Evolutionary conservation across 768 basidiomycete species (phyloP), one percentile per base, ranked within the genome.

Genomic region (Mycena epipterygia): DNA sequence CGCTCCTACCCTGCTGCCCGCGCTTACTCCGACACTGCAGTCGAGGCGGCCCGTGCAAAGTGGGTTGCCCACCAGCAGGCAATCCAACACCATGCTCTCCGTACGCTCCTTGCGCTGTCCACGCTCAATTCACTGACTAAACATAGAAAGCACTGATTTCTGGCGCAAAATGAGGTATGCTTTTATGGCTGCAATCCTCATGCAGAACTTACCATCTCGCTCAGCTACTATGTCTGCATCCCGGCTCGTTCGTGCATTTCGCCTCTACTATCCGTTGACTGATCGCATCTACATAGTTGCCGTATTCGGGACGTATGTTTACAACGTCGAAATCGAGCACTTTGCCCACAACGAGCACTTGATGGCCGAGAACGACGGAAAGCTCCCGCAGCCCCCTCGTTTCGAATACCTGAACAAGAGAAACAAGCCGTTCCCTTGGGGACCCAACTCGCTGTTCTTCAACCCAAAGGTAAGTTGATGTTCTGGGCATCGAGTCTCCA

Each of bases 141-240:
- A 68, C 67, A 41, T 75, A 96, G 95, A 90, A 68, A 92, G 94
- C 32, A 83, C 92, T 58, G 86, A 91, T 64, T 89, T 96, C 73
- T 96, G 95, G 95, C 90, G 93, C 77, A 95, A 91, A 84, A 93
- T 96, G 80, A 93, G 93, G 94, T 92, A 77, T 57, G 87, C 78
- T 30, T 42, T 27, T 16, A 2, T 59, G 32, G 53, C n/a, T 48
- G 14, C 52, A 59, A 55, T 67, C 32, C 48, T 33, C 42, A 69
- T 74, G 49, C 56, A 48, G 63, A 35, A 52, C 56, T 72, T 52
- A 79, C 51, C 33, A 82, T 82, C 48, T 56, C 52, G 17, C 62
- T 8, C 71, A 95, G 95, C 81, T 89, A 86, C 84, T 95, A 87
- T 73, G 90, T 90, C 70, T 94, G 93, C 77, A 48, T 91, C 66